Conservation (phyloP, 73 alveolate genomes). For the Paramecium primaurelia region DNA sequence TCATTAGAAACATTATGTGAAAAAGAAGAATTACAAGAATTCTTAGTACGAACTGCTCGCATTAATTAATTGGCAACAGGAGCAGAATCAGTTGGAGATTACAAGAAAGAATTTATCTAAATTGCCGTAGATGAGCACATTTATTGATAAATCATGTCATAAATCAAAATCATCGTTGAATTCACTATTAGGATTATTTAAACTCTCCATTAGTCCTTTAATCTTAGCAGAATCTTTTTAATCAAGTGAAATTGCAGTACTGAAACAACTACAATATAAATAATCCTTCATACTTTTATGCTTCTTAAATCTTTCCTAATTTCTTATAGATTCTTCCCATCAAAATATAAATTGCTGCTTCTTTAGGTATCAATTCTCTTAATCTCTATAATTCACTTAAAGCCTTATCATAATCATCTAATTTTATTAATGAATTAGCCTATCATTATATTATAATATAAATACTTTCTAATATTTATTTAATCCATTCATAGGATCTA, state of each 20-base stretch:
- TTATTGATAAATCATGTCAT: conserved; percentile 30
- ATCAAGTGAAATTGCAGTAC: conserved; percentile 24
- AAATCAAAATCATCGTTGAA: conserved; percentile 51
- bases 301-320: conserved; percentile 82
- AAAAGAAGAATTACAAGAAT: neutral
- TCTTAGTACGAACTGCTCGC: neutral
- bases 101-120: neutral
- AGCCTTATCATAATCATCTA: conserved; percentile 87
- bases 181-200: neutral
- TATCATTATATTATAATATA: conserved; percentile 55
- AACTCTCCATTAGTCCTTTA: conserved; percentile 7
- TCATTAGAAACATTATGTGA: neutral
- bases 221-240: conserved; percentile 14
- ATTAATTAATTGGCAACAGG: neutral
- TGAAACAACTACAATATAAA: neutral
- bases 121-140: conserved; percentile 26
- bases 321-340: conserved; percentile 90
- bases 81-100: neutral
- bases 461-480: conserved; percentile 77
- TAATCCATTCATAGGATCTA: conserved; percentile 86
- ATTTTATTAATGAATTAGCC: conserved; percentile 79
- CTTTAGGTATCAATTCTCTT: conserved; percentile 84
- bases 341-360: conserved; percentile 91
- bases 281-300: conserved; percentile 67
- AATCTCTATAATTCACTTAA: conserved; percentile 77